Base-by-base conservation (phyloP, 1,284 basidiomycete species). In the Coniferiporia weirii region DNA sequence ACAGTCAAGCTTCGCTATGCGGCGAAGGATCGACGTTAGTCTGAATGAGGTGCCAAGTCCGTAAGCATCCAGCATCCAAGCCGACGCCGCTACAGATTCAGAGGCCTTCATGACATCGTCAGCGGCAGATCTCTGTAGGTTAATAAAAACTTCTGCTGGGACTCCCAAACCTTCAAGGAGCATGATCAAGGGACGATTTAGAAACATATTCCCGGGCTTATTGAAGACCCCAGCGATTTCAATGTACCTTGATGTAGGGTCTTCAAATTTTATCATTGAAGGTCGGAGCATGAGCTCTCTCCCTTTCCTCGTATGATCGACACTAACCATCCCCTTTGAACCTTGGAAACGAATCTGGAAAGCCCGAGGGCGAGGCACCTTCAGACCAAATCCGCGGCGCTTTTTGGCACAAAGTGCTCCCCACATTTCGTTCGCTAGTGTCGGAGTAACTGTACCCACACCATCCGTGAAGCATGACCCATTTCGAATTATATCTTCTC, bases 171-270 rank as follows among this genome's bases (percentile, higher is more conserved):
- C 73, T 52, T 79, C 86, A 4, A 89, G 70, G n/a, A 89, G 72
- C 82, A 85, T 85, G 64, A 89, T 85, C 17, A 89, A 71, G 0
- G 85, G 85, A 0, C 85, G 74, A 62, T 89, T 87, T n/a, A 89
- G 74, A 64, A 77, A 86, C 62, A 76, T 85, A 10, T 71, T 69
- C 10, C 79, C 76, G 0, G 86, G 85, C 57, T 74, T 74, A 63
- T 82, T 78, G 68, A 89, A 89, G 3, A 81, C 78, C 43, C 76
- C 71, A 0, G 85, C 85, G 47, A 90, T 83, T 66, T 89, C 87
- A 20, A 89, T 78, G 46, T 73, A 72, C 5, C 67, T 69, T 0
- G 76, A 76, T 40, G 75, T 67, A 4, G 75, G 74, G 0, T 76
- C 76, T n/a, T 79, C 73, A 62, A 86, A 88, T 66, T 87, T 87